Base-by-base conservation (phyloP, 257 asterid species). In the Capsicum chinense region DNA sequence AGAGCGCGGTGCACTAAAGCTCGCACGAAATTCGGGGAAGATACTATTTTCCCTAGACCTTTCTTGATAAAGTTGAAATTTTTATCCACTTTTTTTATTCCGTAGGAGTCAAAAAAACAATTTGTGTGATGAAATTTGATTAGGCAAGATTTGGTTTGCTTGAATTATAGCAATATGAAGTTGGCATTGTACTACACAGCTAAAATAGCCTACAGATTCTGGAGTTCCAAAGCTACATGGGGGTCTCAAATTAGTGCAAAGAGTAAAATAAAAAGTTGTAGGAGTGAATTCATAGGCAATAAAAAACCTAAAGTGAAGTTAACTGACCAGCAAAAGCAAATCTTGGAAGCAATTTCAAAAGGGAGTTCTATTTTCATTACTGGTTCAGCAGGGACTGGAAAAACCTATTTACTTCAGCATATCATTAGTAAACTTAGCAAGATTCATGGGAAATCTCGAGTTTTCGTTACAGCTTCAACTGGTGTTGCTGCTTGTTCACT, bases 361-460 rank as follows among this genome's bases (percentile, higher is more conserved):
- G 91, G 93, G 19, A 83, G 90, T 52, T 95, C 94, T 42, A 90
- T 93, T 81, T 95, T 95, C 69, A 86, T 93, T 17, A 92, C 95
- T 13, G 98, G 98, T 14, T 92, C 98, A 1, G 97, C 98, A 35
- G 98, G 97, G 83, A 93, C 96, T 0, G 98, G 98, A 2, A 92
- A 95, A 83, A 91, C 98, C 3, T 76, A 89, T 78, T 47, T 93
- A n/a, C 85, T 93, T 37, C 88, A 88, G 86, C 87, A 86, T 87
- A 68, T 90, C 19, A 90, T 93, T 39, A 83, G 62, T 74, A 84
- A 52, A 74, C 95, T 93, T 78, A 83, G 79, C 90, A 92, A 86
- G 80, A 83, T 88, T 64, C 92, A 95, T 79, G 93, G 94, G 56
- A 66, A 81, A 21, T 87, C 92, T 0, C 21, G 37, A 79, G 94